Evolutionary conservation across 306 rosid genomes (phyloP), one percentile per base, ranked within the genome.

Genomic region (Cucumis melo): DNA sequence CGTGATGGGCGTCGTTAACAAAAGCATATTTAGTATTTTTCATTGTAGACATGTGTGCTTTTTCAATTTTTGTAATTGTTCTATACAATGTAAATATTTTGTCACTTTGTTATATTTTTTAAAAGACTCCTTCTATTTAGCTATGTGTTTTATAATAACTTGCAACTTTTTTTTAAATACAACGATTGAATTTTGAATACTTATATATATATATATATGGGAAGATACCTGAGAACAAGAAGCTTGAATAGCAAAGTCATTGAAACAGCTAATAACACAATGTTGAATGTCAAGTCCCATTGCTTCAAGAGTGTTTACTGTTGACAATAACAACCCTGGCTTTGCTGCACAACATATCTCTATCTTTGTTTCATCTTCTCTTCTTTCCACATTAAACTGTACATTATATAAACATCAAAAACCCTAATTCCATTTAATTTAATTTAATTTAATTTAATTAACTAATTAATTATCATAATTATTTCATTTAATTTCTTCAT

Each of bases 241-340:
- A 86, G 90, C 94, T 51, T 86, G 91, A 85, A 89, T 80, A 67
- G 90, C 77, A 80, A 89, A 89, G 81, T 87, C 91, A 77, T 87
- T 89, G 84, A 87, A 89, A 36, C 87, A 87, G 57, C 94, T 89
- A 11, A 89, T 83, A 24, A 89, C 91, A 77, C 94, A 89, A 11
- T 89, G 89, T 70, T 89, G 84, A 84, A 89, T 86, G 71, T 89
- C 94, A 59, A 89, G 91, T 38, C 90, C 94, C 79, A 87, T 81
- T 29, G 86, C 87, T 77, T 89, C 94, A 29, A 89, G 20, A 19
- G 91, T 87, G 65, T 84, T 82, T 8, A 89, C 85, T 34, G 91
- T 86, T 2, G 90, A 86, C 17, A 77, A 76, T 80, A 87, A 77
- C 71, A 89, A 64, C 9, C 91, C 91, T 67, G 85, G 87, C 76